A percentile compares a stretch with the other conserved stretches of the same genome.
Conservation (phyloP, 2,329 filamentous ascomycete species). For the Hymenoscyphus scutula region DNA sequence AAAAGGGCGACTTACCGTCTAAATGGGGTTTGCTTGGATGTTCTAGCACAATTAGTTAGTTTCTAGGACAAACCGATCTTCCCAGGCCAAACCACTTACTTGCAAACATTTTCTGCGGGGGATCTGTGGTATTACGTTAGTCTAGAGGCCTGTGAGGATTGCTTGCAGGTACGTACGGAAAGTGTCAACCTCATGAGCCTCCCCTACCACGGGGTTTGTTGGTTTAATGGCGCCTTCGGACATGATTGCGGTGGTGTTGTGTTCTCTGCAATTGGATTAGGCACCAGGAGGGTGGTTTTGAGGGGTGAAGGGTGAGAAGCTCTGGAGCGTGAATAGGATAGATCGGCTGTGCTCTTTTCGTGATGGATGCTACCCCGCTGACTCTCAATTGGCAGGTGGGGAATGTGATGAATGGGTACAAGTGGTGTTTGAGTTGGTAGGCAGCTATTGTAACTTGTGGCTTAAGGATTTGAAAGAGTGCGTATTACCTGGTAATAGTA, state of each 20-base stretch:
- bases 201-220: slow-evolving; percentile 62
- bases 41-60: slow-evolving; percentile 44
- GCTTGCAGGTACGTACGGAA: slow-evolving; percentile 52
- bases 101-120: slow-evolving; percentile 64
- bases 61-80: background rate
- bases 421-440: no score
- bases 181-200: slow-evolving; percentile 75
- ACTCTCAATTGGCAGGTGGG: background rate
- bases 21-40: slow-evolving; percentile 70
- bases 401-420: background rate
- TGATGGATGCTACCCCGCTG: background rate
- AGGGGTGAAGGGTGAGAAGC: no score
- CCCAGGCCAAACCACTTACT: slow-evolving; percentile 48
- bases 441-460: no score
- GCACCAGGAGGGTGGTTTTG: background rate
- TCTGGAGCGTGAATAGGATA: background rate
- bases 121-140: slow-evolving; percentile 45
- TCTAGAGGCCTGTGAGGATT: slow-evolving; percentile 10
- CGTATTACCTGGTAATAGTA: no score
- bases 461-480: no score
- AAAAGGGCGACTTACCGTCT: slow-evolving; percentile 43
- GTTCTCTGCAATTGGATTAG: background rate
- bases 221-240: slow-evolving; percentile 40
- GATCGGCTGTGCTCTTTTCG: background rate
- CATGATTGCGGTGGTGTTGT: slow-evolving; percentile 39